Evolutionary conservation across 768 basidiomycete genomes (phyloP), one percentile per base, ranked within the genome.

Genomic region (Myochromella boudieri): DNA sequence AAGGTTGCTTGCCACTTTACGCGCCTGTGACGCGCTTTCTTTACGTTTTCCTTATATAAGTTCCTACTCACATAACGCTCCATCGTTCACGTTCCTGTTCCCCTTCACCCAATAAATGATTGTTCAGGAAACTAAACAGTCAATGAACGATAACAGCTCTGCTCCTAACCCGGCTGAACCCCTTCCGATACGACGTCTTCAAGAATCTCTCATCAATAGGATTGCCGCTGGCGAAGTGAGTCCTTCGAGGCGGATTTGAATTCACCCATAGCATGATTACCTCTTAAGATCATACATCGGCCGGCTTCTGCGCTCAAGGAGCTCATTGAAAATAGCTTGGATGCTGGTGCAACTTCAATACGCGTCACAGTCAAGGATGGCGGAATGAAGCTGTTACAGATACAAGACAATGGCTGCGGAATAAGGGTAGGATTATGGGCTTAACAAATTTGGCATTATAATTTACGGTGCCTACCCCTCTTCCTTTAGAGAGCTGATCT

Each of bases 301-400:
- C 97, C 97, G 0, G 83, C 91, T 4, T 97, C 95, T 50, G 95
- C 95, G 2, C 75, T 99, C 44, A 99, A 99, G 64, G 97, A 98
- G 63, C 75, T 98, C 1, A 71, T 99, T 11, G 97, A 99, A 67
- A 98, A 99, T 56, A 78, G 85, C 17, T 76, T 99, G n/a, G 97
- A 99, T 68, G 97, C 97, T 0, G 87, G 91, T 0, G 74, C 91
- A 18, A 94, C 89, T 0, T 83, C 83, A 0, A 92, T 98, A 61
- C 84, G 86, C 28, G 73, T 98, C 42, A 90, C 84, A 0, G 76
- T 95, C 55, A 97, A 97, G 66, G 95, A 99, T 53, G 97, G 95
- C 1, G 97, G 97, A 3, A 71, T 97, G 72, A 98, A 95, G 63
- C 70, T 95, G 12, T 77, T 98, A 28, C 92, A 97, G 67, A 95